A percentile compares a stretch with the other conserved stretches of the same genome.
These are phyloP conservation scores for Globisporangium uncinulatum DNA, from an alignment of 352 stramenopile species.

Conservation along the genomic window DNA sequence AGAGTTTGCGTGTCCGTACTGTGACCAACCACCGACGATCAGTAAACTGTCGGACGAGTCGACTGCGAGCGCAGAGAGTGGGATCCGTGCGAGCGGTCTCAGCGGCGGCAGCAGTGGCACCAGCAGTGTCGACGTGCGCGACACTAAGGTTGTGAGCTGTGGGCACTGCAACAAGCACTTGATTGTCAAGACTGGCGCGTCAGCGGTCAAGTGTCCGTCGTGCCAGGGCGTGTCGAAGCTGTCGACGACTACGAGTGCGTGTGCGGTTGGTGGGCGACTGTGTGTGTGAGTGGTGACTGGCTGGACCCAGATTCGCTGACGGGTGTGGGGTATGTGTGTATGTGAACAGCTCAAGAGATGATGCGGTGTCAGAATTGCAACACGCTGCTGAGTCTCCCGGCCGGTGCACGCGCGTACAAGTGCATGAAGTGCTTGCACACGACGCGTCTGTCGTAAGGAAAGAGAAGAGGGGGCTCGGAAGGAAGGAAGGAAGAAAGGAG, in stretches of 20 bases:
- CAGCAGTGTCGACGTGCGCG: constrained; percentile 35
- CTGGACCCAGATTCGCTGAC: neutral
- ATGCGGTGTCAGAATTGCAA: constrained; percentile 87
- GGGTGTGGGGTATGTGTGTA: constrained; percentile 15
- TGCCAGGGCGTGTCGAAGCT: constrained; percentile 80
- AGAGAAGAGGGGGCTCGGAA: neutral
- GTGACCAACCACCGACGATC: constrained; percentile 45
- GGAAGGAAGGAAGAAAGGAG: neutral
- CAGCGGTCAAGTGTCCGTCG: constrained; percentile 75
- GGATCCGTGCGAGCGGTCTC: neutral
- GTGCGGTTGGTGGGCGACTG: neutral
- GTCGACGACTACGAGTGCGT: constrained; percentile 66
- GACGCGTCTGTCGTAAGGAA: constrained; percentile 59
- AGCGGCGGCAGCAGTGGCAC: too few relatives aligned
- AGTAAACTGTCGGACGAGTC: constrained; percentile 19
- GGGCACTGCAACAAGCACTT: constrained; percentile 82
- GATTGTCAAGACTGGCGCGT: constrained; percentile 73
- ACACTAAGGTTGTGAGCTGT: constrained; percentile 84
- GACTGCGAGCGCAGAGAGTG: constrained; percentile 5
- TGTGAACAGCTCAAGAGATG: constrained; percentile 64
- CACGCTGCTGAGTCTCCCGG: constrained; percentile 75
- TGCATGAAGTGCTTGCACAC: constrained; percentile 87
- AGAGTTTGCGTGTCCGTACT: constrained; percentile 69
- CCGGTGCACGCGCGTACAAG: constrained; percentile 82
- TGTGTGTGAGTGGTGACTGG: neutral